Base-by-base conservation (phyloP, 352 stramenopile species). In the Pythium rhizo-oryzae region DNA sequence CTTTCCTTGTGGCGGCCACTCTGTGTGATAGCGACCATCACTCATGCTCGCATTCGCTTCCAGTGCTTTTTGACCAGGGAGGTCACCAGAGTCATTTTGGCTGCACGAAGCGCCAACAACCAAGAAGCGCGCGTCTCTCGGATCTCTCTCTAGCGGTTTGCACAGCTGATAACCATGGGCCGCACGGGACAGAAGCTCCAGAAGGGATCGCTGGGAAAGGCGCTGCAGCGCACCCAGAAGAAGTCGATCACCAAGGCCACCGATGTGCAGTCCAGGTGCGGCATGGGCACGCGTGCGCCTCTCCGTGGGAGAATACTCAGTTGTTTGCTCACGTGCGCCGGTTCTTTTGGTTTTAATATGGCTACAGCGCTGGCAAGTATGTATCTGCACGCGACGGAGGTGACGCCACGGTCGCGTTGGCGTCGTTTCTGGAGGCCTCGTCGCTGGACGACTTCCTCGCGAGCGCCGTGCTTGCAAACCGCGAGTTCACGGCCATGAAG, bases 381-480 rank as follows among this genome's bases (percentile, higher is more conserved):
- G 89, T 96, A 41, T 94, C 89, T 3, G 86, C 79, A 33, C 75
- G 86, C 11, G 89, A 96, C 61, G 89, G 89, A 23, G 89, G 89
- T 44, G 87, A 96, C 55, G 87, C 89, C 33, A 85, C 85, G 4
- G 85, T 92, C 39, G 85, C 87, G 30, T 66, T 96, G 53, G 87
- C 87, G 30, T 96, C 89, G 56, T 94, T 94, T 54, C 69, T 96
- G 46, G 89, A 96, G 81, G 84, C 84, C 28, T 95, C 87, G 18
- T 96, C 89, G 13, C 73, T 96, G 50, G 94, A 98, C 50, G 94
- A 98, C 56, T 98, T 98, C 67, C 78, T 98, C 35, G 89, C 90
- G n/a, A 97, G 80, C 52, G 92, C 93, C 2, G 89, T 96, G 68
- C 76, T 98, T 37, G 90, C 91, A 13, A 97, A 97, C 66, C 88